phyloP scores from a whole-genome alignment of 352 stramenopile species.

The Aphanomyces cochlioides region DNA sequence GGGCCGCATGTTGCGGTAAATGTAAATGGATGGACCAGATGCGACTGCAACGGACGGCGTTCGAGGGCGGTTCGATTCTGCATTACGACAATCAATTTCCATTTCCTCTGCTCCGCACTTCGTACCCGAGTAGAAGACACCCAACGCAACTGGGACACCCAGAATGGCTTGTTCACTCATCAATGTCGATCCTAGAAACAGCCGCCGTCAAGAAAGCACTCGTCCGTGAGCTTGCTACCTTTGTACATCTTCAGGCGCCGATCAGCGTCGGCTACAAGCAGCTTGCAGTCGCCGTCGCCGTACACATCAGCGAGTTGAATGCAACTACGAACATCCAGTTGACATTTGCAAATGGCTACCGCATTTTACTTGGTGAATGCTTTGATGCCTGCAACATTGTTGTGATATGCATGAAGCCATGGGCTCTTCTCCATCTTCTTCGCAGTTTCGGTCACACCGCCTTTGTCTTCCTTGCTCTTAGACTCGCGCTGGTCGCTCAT shows the following conservation, averaged over 20 bases:
- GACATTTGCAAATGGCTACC: neutral
- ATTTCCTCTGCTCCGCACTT: neutral
- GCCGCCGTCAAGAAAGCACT: neutral
- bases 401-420: slow-evolving; percentile 87
- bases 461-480: neutral
- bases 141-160: slow-evolving; percentile 63
- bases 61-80: slow-evolving; percentile 59
- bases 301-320: slow-evolving; percentile 79
- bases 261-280: slow-evolving; percentile 76
- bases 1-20: slow-evolving; percentile 87
- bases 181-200: slow-evolving; percentile 47
- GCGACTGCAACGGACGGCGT: slow-evolving; percentile 83
- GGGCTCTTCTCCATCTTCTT: slow-evolving; percentile 34
- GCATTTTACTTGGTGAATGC: slow-evolving; percentile 47
- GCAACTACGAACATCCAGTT: slow-evolving; percentile 37
- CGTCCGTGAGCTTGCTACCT: slow-evolving; percentile 34
- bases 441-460: neutral
- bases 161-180: slow-evolving; percentile 78
- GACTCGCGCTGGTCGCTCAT: neutral
- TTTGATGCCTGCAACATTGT: slow-evolving; percentile 86
- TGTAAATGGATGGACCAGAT: slow-evolving; percentile 84
- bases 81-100: neutral
- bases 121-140: slow-evolving; percentile 68
- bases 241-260: slow-evolving; percentile 86
- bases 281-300: slow-evolving; percentile 75